These are phyloP conservation scores for Aspergillus glaucus DNA, from an alignment of 2,329 filamentous ascomycete species.

Conservation along the genomic window DNA sequence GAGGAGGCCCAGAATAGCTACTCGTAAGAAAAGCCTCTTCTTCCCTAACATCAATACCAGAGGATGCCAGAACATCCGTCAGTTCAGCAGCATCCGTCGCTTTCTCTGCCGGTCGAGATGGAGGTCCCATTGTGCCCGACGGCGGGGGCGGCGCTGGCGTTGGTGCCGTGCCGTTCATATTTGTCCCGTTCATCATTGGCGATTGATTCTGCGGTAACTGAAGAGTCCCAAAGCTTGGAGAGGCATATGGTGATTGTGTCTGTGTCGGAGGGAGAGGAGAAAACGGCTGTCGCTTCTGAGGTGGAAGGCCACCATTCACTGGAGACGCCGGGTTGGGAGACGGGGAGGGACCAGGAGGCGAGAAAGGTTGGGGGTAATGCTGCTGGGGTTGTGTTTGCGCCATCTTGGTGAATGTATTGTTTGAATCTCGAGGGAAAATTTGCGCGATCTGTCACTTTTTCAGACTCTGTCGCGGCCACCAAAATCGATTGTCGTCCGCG, in stretches of 20 bases:
- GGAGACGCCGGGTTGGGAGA: conserved; percentile 55
- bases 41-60: conserved; percentile 78
- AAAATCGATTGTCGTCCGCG: conserved; percentile 21
- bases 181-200: conserved; percentile 27
- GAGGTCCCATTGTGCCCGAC: conserved; percentile 55
- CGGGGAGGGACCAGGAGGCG: conserved; percentile 56
- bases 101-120: conserved; percentile 51
- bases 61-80: conserved; percentile 75
- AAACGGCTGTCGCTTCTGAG: conserved; percentile 66
- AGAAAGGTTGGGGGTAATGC: conserved; percentile 52
- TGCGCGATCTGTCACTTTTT: conserved; percentile 13
- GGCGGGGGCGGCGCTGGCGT: conserved; percentile 29
- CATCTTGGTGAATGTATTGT: conserved; percentile 38
- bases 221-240: conserved; percentile 50
- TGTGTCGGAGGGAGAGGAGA: conserved; percentile 62
- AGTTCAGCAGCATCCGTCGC: conserved; percentile 60
- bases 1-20: conserved; percentile 40
- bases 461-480: conserved; percentile 16
- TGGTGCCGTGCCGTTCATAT: conserved; percentile 52
- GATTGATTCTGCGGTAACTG: conserved; percentile 36
- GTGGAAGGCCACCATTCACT: conserved; percentile 48
- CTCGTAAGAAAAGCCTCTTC: conserved; percentile 75
- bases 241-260: conserved; percentile 53
- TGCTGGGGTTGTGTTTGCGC: conserved; percentile 55
- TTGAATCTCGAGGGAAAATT: conserved; percentile 6